Base-by-base conservation (phyloP, 1,284 basidiomycete species). In the Ganoderma sinense region DNA sequence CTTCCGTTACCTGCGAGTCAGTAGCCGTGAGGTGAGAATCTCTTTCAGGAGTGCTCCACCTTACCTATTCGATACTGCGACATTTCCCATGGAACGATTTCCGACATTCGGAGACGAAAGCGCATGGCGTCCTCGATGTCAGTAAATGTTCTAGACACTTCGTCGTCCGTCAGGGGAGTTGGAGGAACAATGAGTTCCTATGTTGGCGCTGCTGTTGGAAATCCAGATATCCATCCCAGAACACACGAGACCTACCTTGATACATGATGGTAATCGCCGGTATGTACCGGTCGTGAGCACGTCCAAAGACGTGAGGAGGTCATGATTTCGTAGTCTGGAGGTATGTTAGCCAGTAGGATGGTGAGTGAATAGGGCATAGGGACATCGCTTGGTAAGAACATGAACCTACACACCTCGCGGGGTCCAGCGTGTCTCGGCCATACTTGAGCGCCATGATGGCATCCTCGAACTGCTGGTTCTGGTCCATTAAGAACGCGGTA, bases 221-320 rank as follows among this genome's bases (percentile, higher is more conserved):
- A 55, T 20, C 23, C 53, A 26, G 59, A 31, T 14, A 39, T 13
- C 40, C 0, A 23, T n/a, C 11, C 39, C 8, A 53, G n/a, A n/a
- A 64, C 26, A 64, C 26, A 43, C 20, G 14, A 31, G 31, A 69
- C 65, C 59, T 66, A 93, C 93, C 87, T 93, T 93, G 78, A 96
- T 93, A 70, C 85, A 86, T 14, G 89, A 86, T 11, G 96, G 96
- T 23, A 97, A 86, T 56, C 94, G 85, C 61, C 89, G 85, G 76
- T 97, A 97, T 39, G 92, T 90, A 1, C 95, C 95, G 20, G 91
- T 91, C 1, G 93, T 93, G 29, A 97, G 85, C 62, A 97, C 94
- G 74, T 96, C 93, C 63, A 97, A 83, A 23, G 96, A 96, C 0
- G 95, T 96, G 14, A 95, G 84, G n/a, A 97, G 84, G 78, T 97